Conservation (phyloP, 2,329 filamentous ascomycete species). For the Penicillium aurantiogriseum region DNA sequence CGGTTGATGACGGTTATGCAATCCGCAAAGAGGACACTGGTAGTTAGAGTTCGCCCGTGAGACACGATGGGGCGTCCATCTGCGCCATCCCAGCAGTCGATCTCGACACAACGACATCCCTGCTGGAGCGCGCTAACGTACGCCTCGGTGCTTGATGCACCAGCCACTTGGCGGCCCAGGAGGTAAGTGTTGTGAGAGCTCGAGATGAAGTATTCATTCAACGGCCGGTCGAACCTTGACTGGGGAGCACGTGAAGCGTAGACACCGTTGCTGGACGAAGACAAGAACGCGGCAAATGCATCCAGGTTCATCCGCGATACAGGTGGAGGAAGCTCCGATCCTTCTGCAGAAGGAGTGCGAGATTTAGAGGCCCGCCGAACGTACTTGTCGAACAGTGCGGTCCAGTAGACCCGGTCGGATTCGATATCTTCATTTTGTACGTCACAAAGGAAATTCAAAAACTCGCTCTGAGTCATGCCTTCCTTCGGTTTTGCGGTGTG, state of each 20-base stretch:
- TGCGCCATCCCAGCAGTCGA: constrained; percentile 95
- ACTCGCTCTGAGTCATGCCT: constrained; percentile 70
- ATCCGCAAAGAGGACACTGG: constrained; percentile 82
- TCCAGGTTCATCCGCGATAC: constrained; percentile 69
- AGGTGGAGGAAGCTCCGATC: constrained; percentile 39
- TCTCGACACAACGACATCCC: constrained; percentile 92
- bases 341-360: constrained; percentile 47
- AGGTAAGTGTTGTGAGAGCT: constrained; percentile 99
- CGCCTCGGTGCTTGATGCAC: constrained; percentile 87
- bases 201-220: constrained; percentile 97
- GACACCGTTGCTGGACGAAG: constrained; percentile 70
- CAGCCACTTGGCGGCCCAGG: constrained; percentile 82
- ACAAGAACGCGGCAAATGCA: constrained; percentile 74
- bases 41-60: constrained; percentile 87
- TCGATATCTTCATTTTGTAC: constrained; percentile 75
- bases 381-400: constrained; percentile 68
- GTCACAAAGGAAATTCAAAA: constrained; percentile 70
- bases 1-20: constrained; percentile 91
- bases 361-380: constrained; percentile 56
- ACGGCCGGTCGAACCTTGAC: constrained; percentile 70
- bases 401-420: constrained; percentile 64
- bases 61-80: constrained; percentile 86
- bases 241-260: constrained; percentile 61
- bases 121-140: constrained; percentile 87
- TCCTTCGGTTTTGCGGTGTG: constrained; percentile 58